Conservation (phyloP, 768 basidiomycete species). For the Rossbeevera mucosa region DNA sequence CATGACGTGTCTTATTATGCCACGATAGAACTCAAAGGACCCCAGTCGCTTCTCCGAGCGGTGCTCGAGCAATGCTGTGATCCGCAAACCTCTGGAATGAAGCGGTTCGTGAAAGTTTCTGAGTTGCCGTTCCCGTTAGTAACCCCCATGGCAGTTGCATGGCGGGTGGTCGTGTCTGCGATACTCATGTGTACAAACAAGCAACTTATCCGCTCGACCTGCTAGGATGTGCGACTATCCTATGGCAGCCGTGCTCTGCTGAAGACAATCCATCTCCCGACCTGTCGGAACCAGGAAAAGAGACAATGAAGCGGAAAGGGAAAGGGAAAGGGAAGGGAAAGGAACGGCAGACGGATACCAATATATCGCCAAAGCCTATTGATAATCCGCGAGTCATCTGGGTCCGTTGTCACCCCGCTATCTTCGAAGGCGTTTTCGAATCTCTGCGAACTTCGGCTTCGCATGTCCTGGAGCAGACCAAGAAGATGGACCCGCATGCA, state of each 20-base stretch:
- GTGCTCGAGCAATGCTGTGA: constrained; percentile 59
- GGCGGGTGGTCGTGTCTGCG: constrained; percentile 59
- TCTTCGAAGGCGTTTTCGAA: constrained; percentile 52
- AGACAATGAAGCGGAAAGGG: not conserved
- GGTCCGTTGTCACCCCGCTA: constrained; percentile 76
- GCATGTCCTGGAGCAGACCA: constrained; percentile 38
- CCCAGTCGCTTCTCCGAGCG: constrained; percentile 47
- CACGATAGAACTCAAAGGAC: constrained; percentile 68
- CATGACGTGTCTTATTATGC: constrained; percentile 89
- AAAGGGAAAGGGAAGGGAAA: constrained; percentile 27
- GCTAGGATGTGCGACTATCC: constrained; percentile 63
- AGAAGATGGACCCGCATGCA: constrained; percentile 17
- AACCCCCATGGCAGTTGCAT: constrained; percentile 45
- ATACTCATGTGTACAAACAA: constrained; percentile 63
- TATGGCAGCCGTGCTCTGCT: constrained; percentile 57
- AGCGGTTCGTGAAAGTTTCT: constrained; percentile 40
- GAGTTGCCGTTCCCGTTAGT: not conserved
- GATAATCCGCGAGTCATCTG: constrained; percentile 50
- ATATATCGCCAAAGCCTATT: constrained; percentile 2
- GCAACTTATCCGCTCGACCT: constrained; percentile 63
- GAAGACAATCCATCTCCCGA: not conserved
- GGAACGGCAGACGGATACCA: constrained; percentile 29
- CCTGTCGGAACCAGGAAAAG: constrained; percentile 8
- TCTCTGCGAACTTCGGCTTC: constrained; percentile 52
- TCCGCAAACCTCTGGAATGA: constrained; percentile 59